phyloP scores from a whole-genome alignment of 2,329 filamentous ascomycete species.

The Fusarium tuaranense region DNA sequence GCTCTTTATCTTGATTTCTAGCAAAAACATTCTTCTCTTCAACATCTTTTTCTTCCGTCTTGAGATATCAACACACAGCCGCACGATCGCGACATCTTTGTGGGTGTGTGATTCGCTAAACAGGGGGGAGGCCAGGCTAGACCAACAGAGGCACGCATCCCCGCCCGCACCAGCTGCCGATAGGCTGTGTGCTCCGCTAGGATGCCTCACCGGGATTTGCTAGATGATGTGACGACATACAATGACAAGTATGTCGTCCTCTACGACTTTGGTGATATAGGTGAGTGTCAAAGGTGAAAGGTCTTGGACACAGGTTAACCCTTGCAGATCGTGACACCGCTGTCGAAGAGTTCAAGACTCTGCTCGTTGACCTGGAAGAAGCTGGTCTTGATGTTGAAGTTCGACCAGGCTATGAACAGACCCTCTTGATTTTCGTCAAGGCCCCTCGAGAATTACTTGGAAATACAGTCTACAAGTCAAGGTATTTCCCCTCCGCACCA shows the following conservation, averaged over 20 bases:
- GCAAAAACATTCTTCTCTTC: background rate
- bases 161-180: conserved; percentile 9
- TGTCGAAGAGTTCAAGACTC: conserved; percentile 50
- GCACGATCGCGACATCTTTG: background rate
- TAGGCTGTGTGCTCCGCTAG: background rate
- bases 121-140: conserved; percentile 12
- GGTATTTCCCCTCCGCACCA: conserved; percentile 54
- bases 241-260: conserved; percentile 57
- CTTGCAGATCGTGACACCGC: conserved; percentile 50
- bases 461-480: conserved; percentile 74
- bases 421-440: conserved; percentile 75
- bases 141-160: background rate
- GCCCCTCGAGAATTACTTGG: conserved; percentile 72
- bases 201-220: conserved; percentile 13
- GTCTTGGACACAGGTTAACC: background rate
- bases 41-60: background rate
- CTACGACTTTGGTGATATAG: conserved; percentile 52
- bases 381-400: conserved; percentile 78
- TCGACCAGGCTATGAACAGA: conserved; percentile 75
- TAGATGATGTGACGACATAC: conserved; percentile 36
- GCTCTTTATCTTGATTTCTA: background rate
- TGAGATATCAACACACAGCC: background rate
- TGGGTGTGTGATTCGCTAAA: background rate
- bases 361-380: conserved; percentile 69
- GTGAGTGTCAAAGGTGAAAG: conserved; percentile 35